Evolutionary conservation across 768 basidiomycete species (phyloP), one percentile per base, ranked within the genome.

Genomic region (Lanmaoa rubissima): DNA sequence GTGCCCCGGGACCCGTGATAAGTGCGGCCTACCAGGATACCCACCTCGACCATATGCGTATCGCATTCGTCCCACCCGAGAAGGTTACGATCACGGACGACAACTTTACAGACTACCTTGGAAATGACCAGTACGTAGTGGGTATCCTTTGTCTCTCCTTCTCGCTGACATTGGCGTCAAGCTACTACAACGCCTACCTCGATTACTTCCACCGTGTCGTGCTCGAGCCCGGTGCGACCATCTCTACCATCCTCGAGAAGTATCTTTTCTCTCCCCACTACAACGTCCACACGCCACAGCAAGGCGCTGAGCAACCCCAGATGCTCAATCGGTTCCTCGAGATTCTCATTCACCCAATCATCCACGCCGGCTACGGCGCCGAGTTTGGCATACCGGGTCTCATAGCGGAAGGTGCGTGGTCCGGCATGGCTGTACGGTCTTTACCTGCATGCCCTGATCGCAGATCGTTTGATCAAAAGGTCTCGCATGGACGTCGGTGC

Each of bases 371-470:
- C 4, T 82, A 82, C 64, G 88, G 86, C 2, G 69, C 78, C 9
- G 88, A 89, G 64, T 88, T 89, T 55, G 78, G 79, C 14, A 50
- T 88, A 35, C 79, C 78, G 12, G 87, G 86, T 2, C 75, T 87
- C 59, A 71, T 84, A 4, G 82, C 81, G 4, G 87, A 90, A 75
- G 86, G 87, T 84, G 31, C 11, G 48, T 48, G 5, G 17, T 41
- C 24, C 4, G 5, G 6, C 21, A 19, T 3, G 31, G 31, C n/a
- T 11, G 2, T 57, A 40, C 55, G 31, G 3, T 50, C 36, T 31
- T 16, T 31, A 40, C 21, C 21, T 2, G 21, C 21, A 24, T 24
- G 21, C 21, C 21, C 26, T 51, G 19, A 41, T 58, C 42, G 4
- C 13, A 17, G 21, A 4, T 21, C 46, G 49, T 45, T 28, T 56